Base-by-base conservation (phyloP, 495 filamentous ascomycete species). In the Hamigera avellanea region DNA sequence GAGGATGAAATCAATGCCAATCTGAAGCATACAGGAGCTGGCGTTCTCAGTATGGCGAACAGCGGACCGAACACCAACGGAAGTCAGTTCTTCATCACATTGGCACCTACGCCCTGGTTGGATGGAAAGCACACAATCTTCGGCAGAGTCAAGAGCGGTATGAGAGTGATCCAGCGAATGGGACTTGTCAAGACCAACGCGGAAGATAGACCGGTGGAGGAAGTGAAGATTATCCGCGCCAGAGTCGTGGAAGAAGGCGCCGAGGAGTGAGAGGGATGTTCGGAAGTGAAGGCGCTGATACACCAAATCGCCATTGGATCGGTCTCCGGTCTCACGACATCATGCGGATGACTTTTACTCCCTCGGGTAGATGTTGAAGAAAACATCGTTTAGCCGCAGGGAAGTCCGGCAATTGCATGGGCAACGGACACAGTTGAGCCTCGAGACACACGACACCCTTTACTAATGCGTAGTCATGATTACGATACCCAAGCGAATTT, bases 111-210 rank as follows among this genome's bases (percentile, higher is more conserved):
- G 14, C 91, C 91, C 1, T 96, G 91, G 91, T 62, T 98, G 41
- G 93, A 98, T 61, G 87, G 86, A 18, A 94, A 94, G 57, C 91
- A 98, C 60, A 95, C 91, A 5, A 95, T 98, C 46, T 98, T 98
- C 54, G 91, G 93, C 7, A 64, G 93, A 29, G 86, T 98, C 16
- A 91, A 85, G 61, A 76, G 59, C 39, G 91, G 91, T 6, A 75
- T 98, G 70, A 59, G 67, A 25, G 67, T 93, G 6, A 81, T 98
- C 28, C 77, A 85, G 65, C 69, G 88, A 36, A 86, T 98, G 80
- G 93, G 91, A 2, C 55, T 91, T 39, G 86, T 93, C 26, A 91
- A 83, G 69, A 94, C 86, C 2, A 86, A 76, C 13, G 50, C 48
- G 13, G 82, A 86, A 40, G 91, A 98, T 57, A 59, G 80, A 48